phyloP scores from a whole-genome alignment of 768 basidiomycete genomes.

The Serendipita vermifera region DNA sequence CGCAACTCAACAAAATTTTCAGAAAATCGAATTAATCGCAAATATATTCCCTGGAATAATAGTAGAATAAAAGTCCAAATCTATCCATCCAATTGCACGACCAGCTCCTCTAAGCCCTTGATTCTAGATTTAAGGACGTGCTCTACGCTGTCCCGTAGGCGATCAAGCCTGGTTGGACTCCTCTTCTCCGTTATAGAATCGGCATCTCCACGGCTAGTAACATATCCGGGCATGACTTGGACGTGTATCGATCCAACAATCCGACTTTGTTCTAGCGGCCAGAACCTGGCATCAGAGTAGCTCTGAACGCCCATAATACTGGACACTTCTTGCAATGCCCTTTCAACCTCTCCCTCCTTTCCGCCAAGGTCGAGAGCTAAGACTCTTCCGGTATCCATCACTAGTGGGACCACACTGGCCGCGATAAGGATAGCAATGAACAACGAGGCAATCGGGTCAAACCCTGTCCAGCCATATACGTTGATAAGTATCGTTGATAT shows the following conservation, averaged over 20 bases:
- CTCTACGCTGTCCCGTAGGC: not conserved
- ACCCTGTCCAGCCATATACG: conserved; percentile 96
- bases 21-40: not conserved
- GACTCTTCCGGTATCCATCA: conserved; percentile 83
- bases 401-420: conserved; percentile 88
- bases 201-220: not conserved
- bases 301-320: not conserved
- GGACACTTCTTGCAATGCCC: conserved; percentile 27
- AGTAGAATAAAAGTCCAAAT: not conserved
- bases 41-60: not conserved
- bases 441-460: conserved; percentile 93
- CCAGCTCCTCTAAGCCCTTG: conserved; percentile 3
- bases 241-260: conserved; percentile 4
- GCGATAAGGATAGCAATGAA: conserved; percentile 94
- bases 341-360: conserved; percentile 26
- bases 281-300: not conserved
- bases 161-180: not conserved
- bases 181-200: not conserved
- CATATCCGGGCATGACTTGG: not conserved
- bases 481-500: conserved; percentile 92
- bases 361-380: conserved; percentile 74
- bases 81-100: not conserved
- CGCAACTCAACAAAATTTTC: no score
- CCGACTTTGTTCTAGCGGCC: not conserved
- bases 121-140: conserved; percentile 3